Base-by-base conservation (phyloP, 2,329 filamentous ascomycete species). In the Monosporascus sp. region DNA sequence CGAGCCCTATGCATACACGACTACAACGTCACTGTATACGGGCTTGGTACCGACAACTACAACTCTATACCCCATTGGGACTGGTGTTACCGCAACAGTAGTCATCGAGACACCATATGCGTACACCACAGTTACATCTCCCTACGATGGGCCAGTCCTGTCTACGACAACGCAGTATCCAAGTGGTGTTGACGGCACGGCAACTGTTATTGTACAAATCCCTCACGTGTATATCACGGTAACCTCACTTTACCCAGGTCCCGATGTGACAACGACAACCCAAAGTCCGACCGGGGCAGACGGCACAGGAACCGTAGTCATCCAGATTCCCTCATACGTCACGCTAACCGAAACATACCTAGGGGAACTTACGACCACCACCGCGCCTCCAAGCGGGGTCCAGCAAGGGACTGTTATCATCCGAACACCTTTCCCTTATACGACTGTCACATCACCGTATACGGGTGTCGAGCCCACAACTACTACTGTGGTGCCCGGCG, bases 351-450 rank as follows among this genome's bases (percentile, higher is more conserved):
- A 31, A 5, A 50, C 40, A 1, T 44, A 44, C 17, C 15, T 51
- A 1, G 24, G 40, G 1, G 41, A 22, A 3, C 20, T 50, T 6
- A 55, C 53, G 1, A 59, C 55, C 2, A 59, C 58, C 3, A 58
- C 58, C 0, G 45, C 59, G 0, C 45, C 51, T 6, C 54, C 56
- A 1, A 57, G 49, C 35, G 56, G 55, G 14, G 54, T 51, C 1
- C 43, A 26, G 4, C 46, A 50, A 2, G 58, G 55, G 6, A 57
- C 50, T 1, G 55, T 58, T 1, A n/a, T 60, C 0, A 37, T 59
- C 9, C 41, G 18, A 14, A 53, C 41, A n/a, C 55, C 55, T 20
- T 41, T 1, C 55, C 53, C 40, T 38, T 49, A 48, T 31, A 26
- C 26, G 7, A 26, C 26, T 6, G 26, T 26, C 26, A 26, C 26